Base-by-base conservation (phyloP, 179 eudicot genomes). In the Silene coronaria region DNA sequence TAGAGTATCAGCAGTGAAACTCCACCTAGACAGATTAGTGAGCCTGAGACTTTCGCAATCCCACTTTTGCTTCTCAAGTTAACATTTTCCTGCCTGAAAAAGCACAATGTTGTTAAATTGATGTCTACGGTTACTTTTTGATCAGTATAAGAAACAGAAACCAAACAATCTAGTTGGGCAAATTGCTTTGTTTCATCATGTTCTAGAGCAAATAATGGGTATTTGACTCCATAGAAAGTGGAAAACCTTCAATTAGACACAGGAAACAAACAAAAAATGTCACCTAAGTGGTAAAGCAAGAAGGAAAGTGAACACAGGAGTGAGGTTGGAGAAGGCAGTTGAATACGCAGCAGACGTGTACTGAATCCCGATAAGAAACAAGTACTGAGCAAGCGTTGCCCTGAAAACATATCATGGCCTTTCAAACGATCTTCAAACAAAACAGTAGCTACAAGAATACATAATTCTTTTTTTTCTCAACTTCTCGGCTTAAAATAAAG, bases 261-360 rank as follows among this genome's bases (percentile, higher is more conserved):
- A 51, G n/a, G 6, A 51, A 48, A 48, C 16, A 13, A 9, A 6
- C 2, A 48, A 11, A 16, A n/a, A 34, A 42, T 17, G 79, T 78
- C 75, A 91, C 98, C 98, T 67, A 9, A 91, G 84, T 26, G 83
- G 85, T 79, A 86, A 75, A 69, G 98, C 92, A 65, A 93, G 34
- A 42, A 93, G 81, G 70, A 93, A 93, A 6, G 97, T 93, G 75
- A 74, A 62, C 3, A 89, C 91, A 23, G 98, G 98, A 59, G 82
- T 85, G 77, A 89, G 61, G 77, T 93, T 90, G 84, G 82, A 22
- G 78, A 93, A 93, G 59, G 98, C 97, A 58, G 85, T 81, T n/a
- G 91, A 24, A 71, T 87, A 91, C 19, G 90, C 89, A 75, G 91
- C 87, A 5, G 98, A 82, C 12, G 98, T 90, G 77, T 83, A 81